Percentiles rank a stretch among this genome's conserved stretches.
Evolutionary conservation across 345 rosid genomes (phyloP).

Genomic region (Bruguiera parviflora): DNA sequence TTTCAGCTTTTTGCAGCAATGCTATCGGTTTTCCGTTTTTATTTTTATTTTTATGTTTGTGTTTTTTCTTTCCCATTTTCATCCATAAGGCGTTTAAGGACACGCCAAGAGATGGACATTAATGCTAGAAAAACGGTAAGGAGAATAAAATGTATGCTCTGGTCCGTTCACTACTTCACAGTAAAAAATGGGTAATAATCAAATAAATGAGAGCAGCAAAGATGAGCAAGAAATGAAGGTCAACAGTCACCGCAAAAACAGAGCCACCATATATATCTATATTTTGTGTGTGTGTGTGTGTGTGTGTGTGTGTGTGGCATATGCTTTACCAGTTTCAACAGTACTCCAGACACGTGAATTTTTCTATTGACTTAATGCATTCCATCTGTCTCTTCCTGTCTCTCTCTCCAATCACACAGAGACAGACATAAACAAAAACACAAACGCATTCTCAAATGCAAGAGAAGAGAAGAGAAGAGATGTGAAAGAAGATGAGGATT

Average conservation of each 20-base stretch:
- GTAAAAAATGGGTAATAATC: not conserved
- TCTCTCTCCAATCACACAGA: conserved; percentile 2
- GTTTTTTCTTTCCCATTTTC: no score
- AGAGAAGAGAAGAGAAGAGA: not conserved
- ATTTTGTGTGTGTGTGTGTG: no score
- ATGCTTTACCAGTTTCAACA: conserved; percentile 1
- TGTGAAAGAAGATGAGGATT: not conserved
- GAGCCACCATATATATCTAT: not conserved
- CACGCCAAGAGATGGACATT: no score
- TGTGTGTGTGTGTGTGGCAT: not conserved
- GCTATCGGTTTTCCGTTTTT: not conserved
- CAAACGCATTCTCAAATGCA: not conserved
- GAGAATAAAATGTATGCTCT: no score
- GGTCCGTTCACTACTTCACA: no score
- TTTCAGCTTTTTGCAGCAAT: not conserved
- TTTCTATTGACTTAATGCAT: not conserved
- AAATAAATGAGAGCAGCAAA: not conserved
- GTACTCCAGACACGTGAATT: conserved; percentile 13
- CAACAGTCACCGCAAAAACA: not conserved
- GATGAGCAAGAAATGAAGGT: not conserved
- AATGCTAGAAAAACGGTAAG: no score
- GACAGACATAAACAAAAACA: not conserved
- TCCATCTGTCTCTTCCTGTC: conserved; percentile 4
- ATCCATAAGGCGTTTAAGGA: no score
- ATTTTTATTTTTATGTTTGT: not conserved